Percentiles rank a stretch among this genome's conserved stretches.
Evolutionary conservation across 352 stramenopile species (phyloP).

Genomic region (Aphanomyces euteiches): DNA sequence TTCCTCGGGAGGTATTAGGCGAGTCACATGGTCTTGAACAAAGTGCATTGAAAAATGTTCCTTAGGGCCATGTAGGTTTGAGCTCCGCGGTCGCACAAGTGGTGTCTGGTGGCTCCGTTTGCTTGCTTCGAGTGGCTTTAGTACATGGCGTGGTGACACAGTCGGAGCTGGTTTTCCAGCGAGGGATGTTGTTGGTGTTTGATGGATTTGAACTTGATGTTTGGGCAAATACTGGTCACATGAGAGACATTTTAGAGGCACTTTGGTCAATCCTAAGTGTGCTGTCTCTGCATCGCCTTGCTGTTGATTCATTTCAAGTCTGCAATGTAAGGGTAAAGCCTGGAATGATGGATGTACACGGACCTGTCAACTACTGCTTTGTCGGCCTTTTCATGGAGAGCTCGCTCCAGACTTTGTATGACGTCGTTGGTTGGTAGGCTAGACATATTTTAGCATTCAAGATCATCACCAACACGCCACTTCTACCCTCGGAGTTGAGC

Average conservation of each 20-base stretch:
- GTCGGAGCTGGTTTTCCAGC: background rate
- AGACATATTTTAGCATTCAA: background rate
- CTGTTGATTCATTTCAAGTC: background rate
- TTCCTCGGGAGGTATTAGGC: background rate
- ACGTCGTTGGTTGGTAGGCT: slow-evolving; percentile 5
- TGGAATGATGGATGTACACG: no score
- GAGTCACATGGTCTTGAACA: slow-evolving; percentile 8
- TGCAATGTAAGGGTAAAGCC: no score
- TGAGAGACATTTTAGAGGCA: slow-evolving; percentile 18
- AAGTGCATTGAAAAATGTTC: background rate
- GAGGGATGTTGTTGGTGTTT: background rate
- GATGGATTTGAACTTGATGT: background rate
- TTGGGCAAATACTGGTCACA: slow-evolving; percentile 20
- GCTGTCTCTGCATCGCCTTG: background rate
- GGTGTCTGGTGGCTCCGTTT: background rate
- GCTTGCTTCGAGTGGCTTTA: background rate
- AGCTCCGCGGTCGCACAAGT: background rate
- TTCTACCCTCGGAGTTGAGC: background rate
- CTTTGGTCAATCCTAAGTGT: slow-evolving; percentile 1
- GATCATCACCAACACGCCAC: background rate
- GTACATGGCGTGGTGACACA: background rate
- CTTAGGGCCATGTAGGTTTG: slow-evolving; percentile 1
- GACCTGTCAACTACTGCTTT: background rate
- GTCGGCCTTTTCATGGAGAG: slow-evolving; percentile 17
- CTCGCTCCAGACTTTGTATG: background rate